phyloP scores from a whole-genome alignment of 148 eudicot genomes.

The Polygonum maritimum region DNA sequence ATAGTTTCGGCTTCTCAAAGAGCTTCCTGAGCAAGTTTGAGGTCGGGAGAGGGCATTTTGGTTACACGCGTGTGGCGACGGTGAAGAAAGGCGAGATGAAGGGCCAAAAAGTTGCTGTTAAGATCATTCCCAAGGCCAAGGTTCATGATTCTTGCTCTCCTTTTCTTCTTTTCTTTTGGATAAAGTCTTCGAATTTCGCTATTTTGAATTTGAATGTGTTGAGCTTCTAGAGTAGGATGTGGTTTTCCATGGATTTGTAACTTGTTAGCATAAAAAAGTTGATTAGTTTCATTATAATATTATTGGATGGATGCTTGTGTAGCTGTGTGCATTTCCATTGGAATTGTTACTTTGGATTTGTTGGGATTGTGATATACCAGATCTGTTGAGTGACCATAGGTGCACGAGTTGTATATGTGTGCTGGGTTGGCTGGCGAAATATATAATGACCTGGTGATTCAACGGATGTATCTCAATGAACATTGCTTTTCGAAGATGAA shows the following conservation, averaged over 20 bases:
- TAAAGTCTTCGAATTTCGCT: not conserved
- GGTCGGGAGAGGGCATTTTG: slow-evolving; percentile 98
- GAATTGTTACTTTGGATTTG: slow-evolving; percentile 17
- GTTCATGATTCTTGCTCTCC: slow-evolving; percentile 17
- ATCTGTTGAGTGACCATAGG: slow-evolving; percentile 25
- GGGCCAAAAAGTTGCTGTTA: slow-evolving; percentile 79
- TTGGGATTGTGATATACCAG: slow-evolving; percentile 35
- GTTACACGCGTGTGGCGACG: slow-evolving; percentile 71
- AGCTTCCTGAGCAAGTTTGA: slow-evolving; percentile 64
- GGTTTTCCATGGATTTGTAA: slow-evolving; percentile 5
- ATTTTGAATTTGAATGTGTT: slow-evolving; percentile 12
- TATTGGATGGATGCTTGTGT: slow-evolving; percentile 7
- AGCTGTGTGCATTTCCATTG: slow-evolving; percentile 5
- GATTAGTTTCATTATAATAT: not conserved
- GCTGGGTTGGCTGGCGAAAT: no score
- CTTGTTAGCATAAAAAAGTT: not conserved
- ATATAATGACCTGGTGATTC: not conserved
- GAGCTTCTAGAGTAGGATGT: not conserved
- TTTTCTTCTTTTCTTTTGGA: no score
- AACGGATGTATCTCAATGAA: no score
- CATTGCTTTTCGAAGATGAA: no score
- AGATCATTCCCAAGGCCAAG: slow-evolving; percentile 84
- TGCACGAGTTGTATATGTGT: not conserved
- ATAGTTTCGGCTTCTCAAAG: slow-evolving; percentile 75
- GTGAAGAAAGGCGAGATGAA: slow-evolving; percentile 68